These are phyloP conservation scores for Hanseniaspora sp. DNA, from an alignment of 1,139 yeast genomes.

Conservation along the genomic window DNA sequence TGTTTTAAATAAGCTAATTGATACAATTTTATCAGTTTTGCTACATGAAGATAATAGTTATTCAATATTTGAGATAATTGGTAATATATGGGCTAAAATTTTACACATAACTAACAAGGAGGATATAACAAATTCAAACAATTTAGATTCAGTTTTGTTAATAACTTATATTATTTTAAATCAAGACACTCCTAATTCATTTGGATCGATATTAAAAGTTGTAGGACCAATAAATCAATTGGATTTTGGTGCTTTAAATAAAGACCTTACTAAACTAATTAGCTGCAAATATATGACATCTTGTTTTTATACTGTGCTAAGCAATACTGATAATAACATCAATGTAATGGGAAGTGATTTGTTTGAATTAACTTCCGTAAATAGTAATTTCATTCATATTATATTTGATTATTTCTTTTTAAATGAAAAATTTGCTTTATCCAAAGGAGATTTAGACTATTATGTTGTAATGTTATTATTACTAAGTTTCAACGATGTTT, in stretches of 20 bases:
- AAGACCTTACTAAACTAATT: neutral
- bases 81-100: neutral
- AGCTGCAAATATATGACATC: constrained; percentile 4
- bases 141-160: neutral
- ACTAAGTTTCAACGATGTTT: neutral
- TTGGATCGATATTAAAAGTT: neutral
- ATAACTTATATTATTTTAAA: neutral
- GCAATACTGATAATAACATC: neutral
- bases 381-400: neutral
- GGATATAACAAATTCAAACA: neutral
- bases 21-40: neutral
- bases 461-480: neutral
- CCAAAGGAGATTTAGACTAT: neutral
- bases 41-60: neutral
- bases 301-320: neutral
- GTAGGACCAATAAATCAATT: neutral
- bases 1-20: neutral
- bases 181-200: neutral
- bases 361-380: constrained; percentile 9
- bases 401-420: neutral
- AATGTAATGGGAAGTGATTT: constrained; percentile 1
- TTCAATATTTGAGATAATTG: neutral
- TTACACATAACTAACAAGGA: neutral
- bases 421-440: neutral
- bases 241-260: neutral